Evolutionary conservation across 805 yeast genomes (phyloP).

Genomic region (Metschnikowia continentalis): DNA sequence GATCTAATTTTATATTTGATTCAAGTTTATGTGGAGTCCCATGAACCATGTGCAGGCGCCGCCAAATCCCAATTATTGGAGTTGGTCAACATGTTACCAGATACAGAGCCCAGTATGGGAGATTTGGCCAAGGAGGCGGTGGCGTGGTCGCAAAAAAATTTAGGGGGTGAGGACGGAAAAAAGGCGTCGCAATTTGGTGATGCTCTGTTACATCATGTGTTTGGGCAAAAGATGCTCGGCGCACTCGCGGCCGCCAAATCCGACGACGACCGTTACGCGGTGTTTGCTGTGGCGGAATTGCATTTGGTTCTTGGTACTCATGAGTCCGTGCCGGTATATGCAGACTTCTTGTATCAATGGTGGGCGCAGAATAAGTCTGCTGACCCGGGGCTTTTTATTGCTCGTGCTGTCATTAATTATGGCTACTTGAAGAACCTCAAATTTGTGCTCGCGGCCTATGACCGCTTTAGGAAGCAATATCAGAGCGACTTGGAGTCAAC

Average conservation of each 20-base stretch:
- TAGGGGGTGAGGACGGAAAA: slow-evolving; percentile 3
- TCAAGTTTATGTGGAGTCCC: slow-evolving; percentile 59
- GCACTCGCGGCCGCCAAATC: slow-evolving; percentile 19
- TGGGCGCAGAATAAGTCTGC: slow-evolving; percentile 19
- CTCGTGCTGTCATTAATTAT: slow-evolving; percentile 73
- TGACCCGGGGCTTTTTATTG: slow-evolving; percentile 30
- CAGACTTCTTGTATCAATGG: slow-evolving; percentile 46
- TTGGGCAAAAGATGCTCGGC: slow-evolving; percentile 62
- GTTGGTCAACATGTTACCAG: slow-evolving; percentile 42
- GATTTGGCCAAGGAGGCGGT: slow-evolving; percentile 64
- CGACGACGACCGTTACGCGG: slow-evolving; percentile 31
- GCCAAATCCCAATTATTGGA: slow-evolving; percentile 47
- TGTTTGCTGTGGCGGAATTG: slow-evolving; percentile 65
- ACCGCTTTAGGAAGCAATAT: slow-evolving; percentile 19
- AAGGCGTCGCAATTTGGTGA: slow-evolving; percentile 57
- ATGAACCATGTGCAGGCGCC: slow-evolving; percentile 27
- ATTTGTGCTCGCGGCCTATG: slow-evolving; percentile 42
- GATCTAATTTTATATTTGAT: slow-evolving; percentile 71
- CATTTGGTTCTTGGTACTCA: slow-evolving; percentile 65
- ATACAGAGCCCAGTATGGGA: slow-evolving; percentile 45
- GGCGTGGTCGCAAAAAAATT: slow-evolving; percentile 55
- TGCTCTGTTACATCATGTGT: slow-evolving; percentile 63
- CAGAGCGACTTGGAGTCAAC: too few species aligned
- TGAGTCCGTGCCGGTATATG: slow-evolving; percentile 41
- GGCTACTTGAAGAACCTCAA: slow-evolving; percentile 62